Conservation (phyloP, 1,284 basidiomycete species). For the Kwoniella shivajii region DNA sequence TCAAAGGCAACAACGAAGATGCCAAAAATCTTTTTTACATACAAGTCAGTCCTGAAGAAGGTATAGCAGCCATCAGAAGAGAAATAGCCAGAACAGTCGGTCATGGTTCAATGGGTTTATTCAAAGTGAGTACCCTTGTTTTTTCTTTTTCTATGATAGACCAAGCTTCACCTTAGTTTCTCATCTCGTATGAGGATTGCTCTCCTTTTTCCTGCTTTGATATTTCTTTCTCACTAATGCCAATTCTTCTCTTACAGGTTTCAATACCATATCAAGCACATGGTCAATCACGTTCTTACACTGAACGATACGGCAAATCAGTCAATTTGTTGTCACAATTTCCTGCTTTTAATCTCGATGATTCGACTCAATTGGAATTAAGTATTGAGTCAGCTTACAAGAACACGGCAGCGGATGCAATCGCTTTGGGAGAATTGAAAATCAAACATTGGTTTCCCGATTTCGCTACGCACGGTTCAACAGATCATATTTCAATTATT, state of each 20-base stretch:
- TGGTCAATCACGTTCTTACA: conserved; percentile 40
- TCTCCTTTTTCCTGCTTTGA: background rate
- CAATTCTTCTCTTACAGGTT: conserved; percentile 34
- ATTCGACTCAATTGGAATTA: conserved; percentile 34
- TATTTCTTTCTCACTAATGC: background rate
- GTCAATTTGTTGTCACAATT: conserved; percentile 46
- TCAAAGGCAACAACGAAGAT: background rate
- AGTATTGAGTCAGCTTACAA: conserved; percentile 25
- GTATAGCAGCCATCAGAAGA: conserved; percentile 27
- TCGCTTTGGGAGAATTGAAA: conserved; percentile 24
- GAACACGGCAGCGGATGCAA: conserved; percentile 5
- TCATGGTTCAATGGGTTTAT: conserved; percentile 32
- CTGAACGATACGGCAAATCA: conserved; percentile 28
- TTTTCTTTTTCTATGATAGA: no score
- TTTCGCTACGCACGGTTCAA: background rate
- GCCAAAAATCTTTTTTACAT: conserved; percentile 38
- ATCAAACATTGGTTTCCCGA: conserved; percentile 35
- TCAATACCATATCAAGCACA: conserved; percentile 47
- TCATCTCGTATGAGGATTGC: no score
- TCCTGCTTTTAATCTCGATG: conserved; percentile 47
- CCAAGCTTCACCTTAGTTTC: no score
- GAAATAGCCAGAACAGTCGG: conserved; percentile 35
- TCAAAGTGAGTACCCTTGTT: conserved; percentile 51
- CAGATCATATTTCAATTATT: conserved; percentile 38
- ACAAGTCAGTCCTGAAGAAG: conserved; percentile 31